Conservation (phyloP, 805 yeast genomes). For the Sugiyamaella smithiae region DNA sequence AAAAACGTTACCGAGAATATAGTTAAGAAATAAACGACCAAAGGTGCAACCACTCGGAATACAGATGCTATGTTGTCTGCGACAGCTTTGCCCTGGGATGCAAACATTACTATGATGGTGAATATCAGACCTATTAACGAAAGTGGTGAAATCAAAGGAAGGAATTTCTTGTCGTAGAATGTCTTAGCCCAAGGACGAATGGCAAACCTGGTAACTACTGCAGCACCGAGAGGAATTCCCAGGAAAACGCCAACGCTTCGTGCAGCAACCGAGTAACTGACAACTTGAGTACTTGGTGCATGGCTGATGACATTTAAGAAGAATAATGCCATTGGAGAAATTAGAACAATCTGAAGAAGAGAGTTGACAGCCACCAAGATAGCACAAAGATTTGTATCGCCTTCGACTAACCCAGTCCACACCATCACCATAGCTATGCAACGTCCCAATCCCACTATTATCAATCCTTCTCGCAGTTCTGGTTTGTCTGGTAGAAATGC, state of each 20-base stretch:
- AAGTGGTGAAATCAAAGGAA: slow-evolving; percentile 48
- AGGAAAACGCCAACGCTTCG: slow-evolving; percentile 50
- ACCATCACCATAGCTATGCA: slow-evolving; percentile 63
- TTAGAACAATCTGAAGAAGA: slow-evolving; percentile 48
- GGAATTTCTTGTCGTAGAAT: slow-evolving; percentile 35
- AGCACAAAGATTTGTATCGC: slow-evolving; percentile 51
- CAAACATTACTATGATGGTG: slow-evolving; percentile 51
- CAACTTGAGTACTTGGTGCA: slow-evolving; percentile 15
- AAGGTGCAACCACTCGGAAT: slow-evolving; percentile 49
- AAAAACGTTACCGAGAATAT: slow-evolving; percentile 47
- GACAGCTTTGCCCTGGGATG: slow-evolving; percentile 48
- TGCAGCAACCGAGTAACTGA: slow-evolving; percentile 42
- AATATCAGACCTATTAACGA: slow-evolving; percentile 52
- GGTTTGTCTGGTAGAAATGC: slow-evolving; percentile 44
- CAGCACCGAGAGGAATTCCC: slow-evolving; percentile 52
- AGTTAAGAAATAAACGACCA: slow-evolving; percentile 46
- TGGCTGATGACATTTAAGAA: slow-evolving; percentile 45
- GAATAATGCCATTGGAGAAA: slow-evolving; percentile 51
- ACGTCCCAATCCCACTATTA: slow-evolving; percentile 57
- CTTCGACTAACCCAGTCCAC: slow-evolving; percentile 56
- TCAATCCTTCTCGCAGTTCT: slow-evolving; percentile 53
- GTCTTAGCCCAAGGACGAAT: slow-evolving; percentile 31
- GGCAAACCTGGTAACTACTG: slow-evolving; percentile 42
- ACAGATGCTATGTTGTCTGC: slow-evolving; percentile 49
- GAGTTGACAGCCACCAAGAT: slow-evolving; percentile 51